phyloP scores from a whole-genome alignment of 306 rosid species.

The Argentina anserina region DNA sequence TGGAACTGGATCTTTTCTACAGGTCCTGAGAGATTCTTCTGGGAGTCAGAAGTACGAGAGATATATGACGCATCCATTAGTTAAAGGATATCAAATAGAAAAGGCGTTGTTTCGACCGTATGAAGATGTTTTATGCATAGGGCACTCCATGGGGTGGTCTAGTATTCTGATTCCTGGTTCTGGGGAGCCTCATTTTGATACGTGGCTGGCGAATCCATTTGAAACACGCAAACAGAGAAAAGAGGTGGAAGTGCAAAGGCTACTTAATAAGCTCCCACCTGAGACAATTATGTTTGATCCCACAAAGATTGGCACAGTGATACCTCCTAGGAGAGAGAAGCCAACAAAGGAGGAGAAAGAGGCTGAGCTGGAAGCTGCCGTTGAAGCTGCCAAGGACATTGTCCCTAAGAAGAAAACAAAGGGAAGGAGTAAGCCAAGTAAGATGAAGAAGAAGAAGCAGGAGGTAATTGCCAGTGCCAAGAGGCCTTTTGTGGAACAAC shows the following conservation, averaged over 20 bases:
- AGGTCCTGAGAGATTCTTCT: conserved; percentile 52
- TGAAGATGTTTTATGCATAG: conserved; percentile 82
- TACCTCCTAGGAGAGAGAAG: conserved; percentile 41
- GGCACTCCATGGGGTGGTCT: conserved; percentile 94
- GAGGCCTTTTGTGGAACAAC: conserved; percentile 69
- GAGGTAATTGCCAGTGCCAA: conserved; percentile 54
- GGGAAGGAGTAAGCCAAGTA: conserved; percentile 79
- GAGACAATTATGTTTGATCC: conserved; percentile 81
- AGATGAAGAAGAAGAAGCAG: conserved; percentile 52
- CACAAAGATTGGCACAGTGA: conserved; percentile 63
- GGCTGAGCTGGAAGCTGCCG: conserved; percentile 62
- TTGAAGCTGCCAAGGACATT: conserved; percentile 55
- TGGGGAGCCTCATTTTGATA: conserved; percentile 85
- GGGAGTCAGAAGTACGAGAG: conserved; percentile 54
- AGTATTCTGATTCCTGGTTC: conserved; percentile 92
- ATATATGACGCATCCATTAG: conserved; percentile 82
- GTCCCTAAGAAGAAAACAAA: conserved; percentile 75
- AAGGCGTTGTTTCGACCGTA: conserved; percentile 71
- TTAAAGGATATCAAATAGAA: conserved; percentile 73
- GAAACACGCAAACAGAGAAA: conserved; percentile 81
- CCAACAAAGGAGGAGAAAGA: conserved; percentile 45
- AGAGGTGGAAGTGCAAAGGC: conserved; percentile 70
- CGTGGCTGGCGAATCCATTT: conserved; percentile 86
- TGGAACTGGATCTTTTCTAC: conserved; percentile 51
- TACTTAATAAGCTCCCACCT: conserved; percentile 76